Base-by-base conservation (phyloP, 2,329 filamentous ascomycete genomes). In the Neurospora sp. region DNA sequence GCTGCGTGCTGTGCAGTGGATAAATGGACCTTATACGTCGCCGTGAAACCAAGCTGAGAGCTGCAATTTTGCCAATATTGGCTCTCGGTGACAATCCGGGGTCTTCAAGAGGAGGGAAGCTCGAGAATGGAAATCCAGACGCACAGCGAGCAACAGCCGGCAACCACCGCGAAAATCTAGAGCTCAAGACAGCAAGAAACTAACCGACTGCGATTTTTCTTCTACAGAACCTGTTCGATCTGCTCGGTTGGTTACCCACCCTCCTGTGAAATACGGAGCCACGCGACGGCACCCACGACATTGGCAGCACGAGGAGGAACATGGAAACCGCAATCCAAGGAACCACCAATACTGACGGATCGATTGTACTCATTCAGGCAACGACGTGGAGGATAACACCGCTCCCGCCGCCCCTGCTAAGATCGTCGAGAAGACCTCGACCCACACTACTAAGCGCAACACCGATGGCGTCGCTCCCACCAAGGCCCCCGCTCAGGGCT, bases 171-270 rank as follows among this genome's bases (percentile, higher is more conserved):
- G 7, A 3, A 58, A 58, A 33, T 28, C n/a, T 58, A 28, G 13
- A 33, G 23, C 23, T 58, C 23, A 58, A 58, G 46, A 58, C 46
- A 33, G 23, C 46, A 58, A 33, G 46, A 69, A 17, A 71, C 72
- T 43, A 67, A 75, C 78, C 79, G 75, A 79, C 72, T 71, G 38
- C 66, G 69, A 72, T 33, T 69, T 67, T 66, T 72, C 66, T 66
- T 38, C 46, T 52, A 36, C 76, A 98, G 96, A 99, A 99, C 89
- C 90, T 92, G 80, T 98, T 92, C 89, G 95, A 96, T 89, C 91
- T 97, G 86, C 93, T 99, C 88, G 95, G 96, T 98, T 97, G 79
- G 83, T 80, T 76, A 73, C 73, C 74, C 73, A 74, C 72, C 75
- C 71, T 74, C 72, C 42, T 70, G 19, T 38, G 43, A 46, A 67